Conservation (phyloP, 192 early-diverging fungal genomes). For the Rhizophagus clarus region DNA sequence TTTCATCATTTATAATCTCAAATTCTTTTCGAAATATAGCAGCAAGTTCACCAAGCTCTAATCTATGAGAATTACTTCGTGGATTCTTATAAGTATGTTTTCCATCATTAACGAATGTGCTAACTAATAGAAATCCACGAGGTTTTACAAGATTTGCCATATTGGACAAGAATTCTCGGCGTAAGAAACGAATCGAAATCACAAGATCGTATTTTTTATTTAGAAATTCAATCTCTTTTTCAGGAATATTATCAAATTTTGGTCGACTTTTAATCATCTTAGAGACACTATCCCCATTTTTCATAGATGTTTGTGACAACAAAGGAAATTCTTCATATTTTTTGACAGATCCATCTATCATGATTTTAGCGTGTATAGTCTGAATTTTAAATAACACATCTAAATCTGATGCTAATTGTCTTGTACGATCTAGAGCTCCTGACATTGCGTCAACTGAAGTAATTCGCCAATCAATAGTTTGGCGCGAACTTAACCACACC, state of each 20-base stretch:
- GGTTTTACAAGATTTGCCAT: slow-evolving; percentile 36
- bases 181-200: slow-evolving; percentile 42
- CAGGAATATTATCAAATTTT: not conserved
- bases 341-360: slow-evolving; percentile 35
- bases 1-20: slow-evolving; percentile 35
- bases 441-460: slow-evolving; percentile 36
- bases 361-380: slow-evolving; percentile 31
- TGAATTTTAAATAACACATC: slow-evolving; percentile 15
- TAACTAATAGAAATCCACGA: slow-evolving; percentile 43
- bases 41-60: slow-evolving; percentile 35
- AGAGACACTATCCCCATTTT: not conserved
- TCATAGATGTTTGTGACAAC: not conserved
- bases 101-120: slow-evolving; percentile 42
- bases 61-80: slow-evolving; percentile 29
- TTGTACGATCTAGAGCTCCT: slow-evolving; percentile 33
- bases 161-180: slow-evolving; percentile 31
- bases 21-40: slow-evolving; percentile 28
- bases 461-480: slow-evolving; percentile 32
- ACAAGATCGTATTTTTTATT: slow-evolving; percentile 34
- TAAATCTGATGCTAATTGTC: slow-evolving; percentile 9
- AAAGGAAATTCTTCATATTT: not conserved
- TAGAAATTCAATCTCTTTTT: not conserved
- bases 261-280: not conserved
- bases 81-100: slow-evolving; percentile 36
- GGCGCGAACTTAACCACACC: slow-evolving; percentile 37